Base-by-base conservation (phyloP, 176 grass and related monocot species). In the Hyparrhenia diplandra region DNA sequence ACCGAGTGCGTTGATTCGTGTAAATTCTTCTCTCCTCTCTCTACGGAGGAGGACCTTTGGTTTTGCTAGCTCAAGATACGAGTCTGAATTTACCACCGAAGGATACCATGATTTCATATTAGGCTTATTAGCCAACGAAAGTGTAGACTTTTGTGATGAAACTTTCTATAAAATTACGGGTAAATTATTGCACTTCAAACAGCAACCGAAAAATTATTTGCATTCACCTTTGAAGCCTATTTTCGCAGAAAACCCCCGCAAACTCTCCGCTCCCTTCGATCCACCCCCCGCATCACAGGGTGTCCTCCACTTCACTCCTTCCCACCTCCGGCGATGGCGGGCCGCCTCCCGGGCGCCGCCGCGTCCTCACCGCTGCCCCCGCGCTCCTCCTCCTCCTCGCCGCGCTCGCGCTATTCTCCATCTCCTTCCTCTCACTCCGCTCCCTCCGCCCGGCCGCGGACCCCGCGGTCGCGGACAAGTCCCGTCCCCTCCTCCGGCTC, bases 401-500 rank as follows among this genome's bases (percentile, higher is more conserved):
- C 0, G 70, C 13, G 0, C 81, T 91, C 25, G 79, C 78, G 37
- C 55, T 94, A 5, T 63, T 94, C 84, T 85, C 83, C 29, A 34
- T 94, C 37, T 85, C 81, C 27, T 84, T 91, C 62, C 54, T 91
- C 73, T 82, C 81, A 17, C 80, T 94, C 52, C 89, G 86, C 69
- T 89, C 86, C 34, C 89, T 94, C 69, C 84, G 77, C 77, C 78
- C 92, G 13, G 60, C 83, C 31, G 75, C 86, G 14, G 71, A 64
- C 6, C 61, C 89, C 40, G 57, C 86, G 60, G 68, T 83, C 42
- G 17, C 65, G 34, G 55, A 60, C 45, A 34, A 64, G 17, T 8
- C 55, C 49, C 14, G 8, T 32, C 35, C 23, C 29, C 28, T 49
- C 78, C 21, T 45, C 29, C 62, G 27, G 30, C 32, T 32, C 9